phyloP scores from a whole-genome alignment of 2,329 filamentous ascomycete species.

The Arachnopeziza araneosa region DNA sequence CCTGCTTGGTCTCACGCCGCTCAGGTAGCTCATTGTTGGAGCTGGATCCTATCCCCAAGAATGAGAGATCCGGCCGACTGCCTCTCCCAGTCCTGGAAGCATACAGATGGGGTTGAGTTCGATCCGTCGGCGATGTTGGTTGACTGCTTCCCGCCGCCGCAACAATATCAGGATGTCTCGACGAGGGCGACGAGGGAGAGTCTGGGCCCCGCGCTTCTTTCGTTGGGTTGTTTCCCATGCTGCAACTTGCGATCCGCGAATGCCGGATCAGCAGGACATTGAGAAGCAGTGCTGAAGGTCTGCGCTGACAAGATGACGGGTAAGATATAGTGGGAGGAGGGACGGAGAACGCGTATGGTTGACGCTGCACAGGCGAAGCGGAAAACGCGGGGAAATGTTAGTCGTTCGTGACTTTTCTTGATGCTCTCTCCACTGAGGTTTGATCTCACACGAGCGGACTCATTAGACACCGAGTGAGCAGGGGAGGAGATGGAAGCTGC shows the following conservation, averaged over 20 bases:
- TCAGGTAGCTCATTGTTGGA: slow-evolving; percentile 25
- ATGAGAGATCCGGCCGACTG: slow-evolving; percentile 29
- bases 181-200: slow-evolving; percentile 13
- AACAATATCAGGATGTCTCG: slow-evolving; percentile 16
- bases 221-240: slow-evolving; percentile 30
- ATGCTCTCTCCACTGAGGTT: neutral
- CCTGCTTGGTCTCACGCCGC: slow-evolving; percentile 76
- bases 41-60: slow-evolving; percentile 27
- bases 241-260: slow-evolving; percentile 22
- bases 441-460: neutral
- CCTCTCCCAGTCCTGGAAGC: slow-evolving; percentile 23
- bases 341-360: neutral
- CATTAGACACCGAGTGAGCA: neutral
- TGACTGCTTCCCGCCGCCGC: slow-evolving; percentile 16
- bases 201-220: slow-evolving; percentile 27
- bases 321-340: neutral
- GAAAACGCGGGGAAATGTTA: neutral
- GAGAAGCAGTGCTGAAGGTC: slow-evolving; percentile 6
- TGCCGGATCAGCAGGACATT: slow-evolving; percentile 24
- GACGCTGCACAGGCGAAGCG: neutral
- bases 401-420: neutral
- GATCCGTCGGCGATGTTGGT: slow-evolving; percentile 21
- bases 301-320: neutral
- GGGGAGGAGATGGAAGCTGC: slow-evolving; percentile 3
- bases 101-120: slow-evolving; percentile 18